Evolutionary conservation across 345 rosid species (phyloP).

Genomic region (Zanthoxylum bungeanum): DNA sequence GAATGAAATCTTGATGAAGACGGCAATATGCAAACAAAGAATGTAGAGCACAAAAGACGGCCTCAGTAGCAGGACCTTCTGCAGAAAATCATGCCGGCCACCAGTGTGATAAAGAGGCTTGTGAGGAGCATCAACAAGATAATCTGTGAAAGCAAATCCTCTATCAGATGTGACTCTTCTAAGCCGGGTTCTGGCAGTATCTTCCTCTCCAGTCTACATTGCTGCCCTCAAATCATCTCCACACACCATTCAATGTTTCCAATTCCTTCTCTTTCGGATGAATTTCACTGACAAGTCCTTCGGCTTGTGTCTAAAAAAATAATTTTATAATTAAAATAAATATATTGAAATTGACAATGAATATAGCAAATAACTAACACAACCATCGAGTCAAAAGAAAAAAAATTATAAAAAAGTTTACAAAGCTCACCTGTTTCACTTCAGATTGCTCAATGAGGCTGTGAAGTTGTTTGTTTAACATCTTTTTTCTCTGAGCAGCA

Average conservation of each 20-base stretch:
- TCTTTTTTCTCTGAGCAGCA: constrained; percentile 89
- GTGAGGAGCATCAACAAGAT: constrained; percentile 36
- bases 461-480: constrained; percentile 86
- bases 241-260: constrained; percentile 63
- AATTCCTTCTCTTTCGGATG: constrained; percentile 72
- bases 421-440: constrained; percentile 65
- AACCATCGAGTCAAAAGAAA: not conserved
- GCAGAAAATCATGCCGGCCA: constrained; percentile 55
- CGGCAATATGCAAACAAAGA: constrained; percentile 66
- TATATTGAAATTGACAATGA: constrained; percentile 3
- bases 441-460: constrained; percentile 88
- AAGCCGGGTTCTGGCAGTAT: constrained; percentile 61
- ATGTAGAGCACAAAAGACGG: constrained; percentile 86
- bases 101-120: constrained; percentile 56
- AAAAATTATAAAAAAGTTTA: not conserved
- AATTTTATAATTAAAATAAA: not conserved
- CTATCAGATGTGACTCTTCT: constrained; percentile 59
- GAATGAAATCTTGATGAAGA: constrained; percentile 88
- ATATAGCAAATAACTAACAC: not conserved
- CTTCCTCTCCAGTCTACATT: constrained; percentile 54
- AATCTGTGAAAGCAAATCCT: constrained; percentile 52
- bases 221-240: constrained; percentile 54
- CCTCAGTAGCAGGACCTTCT: constrained; percentile 72
- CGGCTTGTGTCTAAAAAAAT: constrained; percentile 75
- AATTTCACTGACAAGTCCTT: constrained; percentile 69